Conservation (phyloP, 2,329 filamentous ascomycete genomes). For the Fusarium foetens region DNA sequence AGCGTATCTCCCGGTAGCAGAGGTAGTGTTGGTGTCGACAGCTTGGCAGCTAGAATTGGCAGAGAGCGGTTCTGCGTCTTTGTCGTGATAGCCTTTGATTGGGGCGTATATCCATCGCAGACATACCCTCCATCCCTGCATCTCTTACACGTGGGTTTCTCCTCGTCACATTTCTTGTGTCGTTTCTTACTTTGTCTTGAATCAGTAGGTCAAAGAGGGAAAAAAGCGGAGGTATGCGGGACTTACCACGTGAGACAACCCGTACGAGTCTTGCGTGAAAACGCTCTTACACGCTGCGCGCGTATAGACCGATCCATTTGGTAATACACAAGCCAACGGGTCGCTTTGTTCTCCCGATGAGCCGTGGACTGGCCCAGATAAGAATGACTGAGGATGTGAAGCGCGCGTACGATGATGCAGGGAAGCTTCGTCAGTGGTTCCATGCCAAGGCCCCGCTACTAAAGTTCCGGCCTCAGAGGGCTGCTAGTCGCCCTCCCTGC, state of each 20-base stretch:
- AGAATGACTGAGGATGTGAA: not conserved
- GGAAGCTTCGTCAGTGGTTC: not conserved
- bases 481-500: not conserved
- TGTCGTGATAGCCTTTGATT: not conserved
- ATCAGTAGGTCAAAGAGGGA: not conserved
- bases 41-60: not conserved
- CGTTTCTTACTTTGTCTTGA: not conserved
- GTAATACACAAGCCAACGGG: not conserved
- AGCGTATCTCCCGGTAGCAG: not conserved
- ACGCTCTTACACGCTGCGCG: not conserved
- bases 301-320: slow-evolving; percentile 3
- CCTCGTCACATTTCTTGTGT: slow-evolving; percentile 14
- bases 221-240: not conserved
- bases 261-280: slow-evolving; percentile 5
- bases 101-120: slow-evolving; percentile 9
- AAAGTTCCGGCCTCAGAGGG: not conserved
- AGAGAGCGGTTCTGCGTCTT: not conserved
- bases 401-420: not conserved
- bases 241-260: slow-evolving; percentile 17
- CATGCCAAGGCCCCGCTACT: not conserved
- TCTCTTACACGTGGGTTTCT: slow-evolving; percentile 4
- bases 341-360: not conserved
- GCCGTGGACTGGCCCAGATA: not conserved
- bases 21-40: not conserved
- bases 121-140: slow-evolving; percentile 18